A percentile compares a stretch with the other conserved stretches of the same genome.
Conservation (phyloP, 495 filamentous ascomycete species). For the Hyphodiscus hymeniophilus region DNA sequence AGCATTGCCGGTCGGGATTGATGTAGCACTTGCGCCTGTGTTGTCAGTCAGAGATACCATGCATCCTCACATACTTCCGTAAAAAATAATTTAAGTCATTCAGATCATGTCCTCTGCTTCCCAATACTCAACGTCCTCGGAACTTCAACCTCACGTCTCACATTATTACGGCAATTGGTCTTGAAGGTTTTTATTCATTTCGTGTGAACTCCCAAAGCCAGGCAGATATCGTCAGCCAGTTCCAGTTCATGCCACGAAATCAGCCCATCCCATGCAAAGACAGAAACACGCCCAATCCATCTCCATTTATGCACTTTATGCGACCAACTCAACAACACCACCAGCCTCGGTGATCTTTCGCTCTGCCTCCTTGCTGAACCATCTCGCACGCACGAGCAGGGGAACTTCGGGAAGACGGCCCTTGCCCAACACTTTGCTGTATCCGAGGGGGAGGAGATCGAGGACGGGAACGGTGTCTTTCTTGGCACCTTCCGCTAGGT, state of each 20-base stretch:
- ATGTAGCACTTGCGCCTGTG: not conserved
- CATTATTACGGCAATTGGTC: too few species aligned
- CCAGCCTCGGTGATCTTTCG: constrained; percentile 92
- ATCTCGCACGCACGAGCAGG: constrained; percentile 79
- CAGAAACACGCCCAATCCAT: constrained; percentile 3
- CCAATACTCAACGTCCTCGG: too few species aligned
- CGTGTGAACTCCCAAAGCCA: constrained; percentile 18
- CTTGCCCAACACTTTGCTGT: constrained; percentile 92
- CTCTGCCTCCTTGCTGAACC: constrained; percentile 83
- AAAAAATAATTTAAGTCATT: not conserved
- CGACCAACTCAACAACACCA: constrained; percentile 85
- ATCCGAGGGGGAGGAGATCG: constrained; percentile 85
- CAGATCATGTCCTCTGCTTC: constrained; percentile 1
- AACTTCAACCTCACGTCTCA: too few species aligned
- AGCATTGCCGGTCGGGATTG: not conserved
- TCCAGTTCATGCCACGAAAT: constrained; percentile 3
- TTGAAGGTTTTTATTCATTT: constrained; percentile 21
- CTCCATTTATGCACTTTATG: constrained; percentile 40
- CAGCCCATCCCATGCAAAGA: constrained; percentile 3
- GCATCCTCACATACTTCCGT: constrained; percentile 1
- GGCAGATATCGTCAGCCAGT: constrained; percentile 16
- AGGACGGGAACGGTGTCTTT: constrained; percentile 81
- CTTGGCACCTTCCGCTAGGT: constrained; percentile 57
- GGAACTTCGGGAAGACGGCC: constrained; percentile 80
- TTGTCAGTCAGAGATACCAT: constrained; percentile 9